Evolutionary conservation across 371 early-diverging fungal genomes (phyloP).

Genomic region (Apophysomyces variabilis): DNA sequence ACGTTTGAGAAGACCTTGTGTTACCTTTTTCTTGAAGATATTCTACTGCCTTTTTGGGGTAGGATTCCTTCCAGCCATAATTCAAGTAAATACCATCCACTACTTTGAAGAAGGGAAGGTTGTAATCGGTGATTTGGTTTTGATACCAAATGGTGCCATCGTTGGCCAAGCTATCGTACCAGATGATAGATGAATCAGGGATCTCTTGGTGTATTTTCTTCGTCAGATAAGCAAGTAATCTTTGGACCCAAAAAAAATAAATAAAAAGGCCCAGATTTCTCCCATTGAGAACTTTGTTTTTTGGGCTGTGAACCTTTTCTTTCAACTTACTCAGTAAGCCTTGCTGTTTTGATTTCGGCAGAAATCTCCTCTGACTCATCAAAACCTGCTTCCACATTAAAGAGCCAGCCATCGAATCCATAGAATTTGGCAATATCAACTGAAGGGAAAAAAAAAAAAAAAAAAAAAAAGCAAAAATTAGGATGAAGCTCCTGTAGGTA

Average conservation of each 20-base stretch:
- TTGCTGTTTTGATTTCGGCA: constrained; percentile 28
- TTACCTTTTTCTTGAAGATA: constrained; percentile 36
- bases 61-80: constrained; percentile 58
- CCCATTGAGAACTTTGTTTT: no score
- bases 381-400: constrained; percentile 68
- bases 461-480: no score
- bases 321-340: constrained; percentile 32
- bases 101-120: constrained; percentile 53
- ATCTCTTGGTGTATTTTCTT: constrained; percentile 49
- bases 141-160: constrained; percentile 61
- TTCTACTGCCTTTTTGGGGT: constrained; percentile 39
- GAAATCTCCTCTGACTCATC: constrained; percentile 22
- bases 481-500: no score
- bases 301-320: no score
- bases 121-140: constrained; percentile 53
- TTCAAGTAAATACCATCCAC: constrained; percentile 67
- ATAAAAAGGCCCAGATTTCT: not conserved
- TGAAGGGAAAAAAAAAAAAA: not conserved
- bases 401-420: constrained; percentile 72
- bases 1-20: not conserved
- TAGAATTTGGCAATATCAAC: constrained; percentile 66
- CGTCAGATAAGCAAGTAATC: constrained; percentile 53
- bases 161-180: constrained; percentile 63
- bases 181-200: constrained; percentile 56
- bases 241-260: not conserved